These are phyloP conservation scores for Lentinula boryana DNA, from an alignment of 768 basidiomycete genomes.

Conservation along the genomic window DNA sequence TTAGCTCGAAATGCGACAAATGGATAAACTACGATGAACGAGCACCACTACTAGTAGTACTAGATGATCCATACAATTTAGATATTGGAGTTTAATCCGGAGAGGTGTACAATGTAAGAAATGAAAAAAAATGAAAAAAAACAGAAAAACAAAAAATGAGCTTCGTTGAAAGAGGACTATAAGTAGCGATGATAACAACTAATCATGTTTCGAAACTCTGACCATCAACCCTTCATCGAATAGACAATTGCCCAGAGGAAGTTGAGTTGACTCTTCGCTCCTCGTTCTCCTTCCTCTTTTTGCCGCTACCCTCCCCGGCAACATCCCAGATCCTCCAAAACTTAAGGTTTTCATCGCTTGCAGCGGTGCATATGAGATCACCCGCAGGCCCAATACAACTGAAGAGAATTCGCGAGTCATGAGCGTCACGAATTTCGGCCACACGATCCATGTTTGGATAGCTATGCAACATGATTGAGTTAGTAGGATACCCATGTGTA, in stretches of 20 bases:
- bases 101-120: no score
- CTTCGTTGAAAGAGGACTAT: no score
- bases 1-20: no score
- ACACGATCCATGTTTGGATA: conserved; percentile 85
- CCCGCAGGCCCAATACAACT: conserved; percentile 84
- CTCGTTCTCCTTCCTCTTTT: conserved; percentile 37
- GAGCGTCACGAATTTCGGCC: conserved; percentile 83
- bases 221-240: conserved; percentile 19
- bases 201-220: no score
- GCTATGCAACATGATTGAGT: conserved; percentile 72
- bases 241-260: conserved; percentile 40
- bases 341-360: conserved; percentile 94
- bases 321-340: conserved; percentile 89
- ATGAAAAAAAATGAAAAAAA: no score
- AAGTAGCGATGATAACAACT: no score
- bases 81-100: no score
- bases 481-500: conserved; percentile 93
- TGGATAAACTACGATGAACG: no score
- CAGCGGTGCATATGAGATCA: conserved; percentile 87
- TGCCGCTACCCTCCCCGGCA: conserved; percentile 33
- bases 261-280: conserved; percentile 40
- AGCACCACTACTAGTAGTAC: no score
- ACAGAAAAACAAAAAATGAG: no score
- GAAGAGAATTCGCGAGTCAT: conserved; percentile 86
- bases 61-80: no score